Evolutionary conservation across 163 green algal species (phyloP), one percentile per base, ranked within the genome.

Genomic region (Prototheca wickerhamii): DNA sequence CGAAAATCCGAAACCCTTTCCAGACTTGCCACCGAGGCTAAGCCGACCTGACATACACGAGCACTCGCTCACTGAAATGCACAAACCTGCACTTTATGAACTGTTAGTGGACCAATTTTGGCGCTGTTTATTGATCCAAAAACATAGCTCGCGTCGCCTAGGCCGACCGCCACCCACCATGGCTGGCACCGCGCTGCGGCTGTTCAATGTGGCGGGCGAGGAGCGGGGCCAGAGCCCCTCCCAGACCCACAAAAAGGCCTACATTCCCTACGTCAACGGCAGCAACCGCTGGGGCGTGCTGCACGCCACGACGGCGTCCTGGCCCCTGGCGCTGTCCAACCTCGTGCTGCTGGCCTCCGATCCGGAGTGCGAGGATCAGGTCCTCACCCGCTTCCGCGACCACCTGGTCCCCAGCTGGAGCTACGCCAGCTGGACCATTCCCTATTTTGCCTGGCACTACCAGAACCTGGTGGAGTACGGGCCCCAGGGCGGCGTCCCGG

Each of bases 381-480:
- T 60, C 28, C 29, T 37, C 15, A 15, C 15, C 15, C 29, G 29
- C 53, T 60, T 60, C 53, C 53, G 28, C 23, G 53, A 35, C 29
- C 29, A 37, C 53, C 53, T 60, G 29, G 28, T 37, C 12, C 30
- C 53, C 29, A 30, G 12, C 29, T 60, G 53, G 53, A 12, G 23
- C 5, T 30, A 30, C 23, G 5, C 18, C 46, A 28, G 12, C 46
- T 54, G 46, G 46, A 25, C 23, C 5, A 25, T 54, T 21, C 46
- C 46, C 46, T 54, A 54, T 2, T 46, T 68, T 33, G 43, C 28
- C 4, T 37, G 43, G 33, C 55, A 58, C 29, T 58, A 68, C 42
- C 54, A 46, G 29, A 40, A 40, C 29, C 56, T 60, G 1, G 26
- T 68, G 26, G 62, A 68, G 46, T 44, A 33, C 35, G 28, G 43